Evolutionary conservation across 1,284 basidiomycete species (phyloP).

Genomic region (Fomitopsis betulina): DNA sequence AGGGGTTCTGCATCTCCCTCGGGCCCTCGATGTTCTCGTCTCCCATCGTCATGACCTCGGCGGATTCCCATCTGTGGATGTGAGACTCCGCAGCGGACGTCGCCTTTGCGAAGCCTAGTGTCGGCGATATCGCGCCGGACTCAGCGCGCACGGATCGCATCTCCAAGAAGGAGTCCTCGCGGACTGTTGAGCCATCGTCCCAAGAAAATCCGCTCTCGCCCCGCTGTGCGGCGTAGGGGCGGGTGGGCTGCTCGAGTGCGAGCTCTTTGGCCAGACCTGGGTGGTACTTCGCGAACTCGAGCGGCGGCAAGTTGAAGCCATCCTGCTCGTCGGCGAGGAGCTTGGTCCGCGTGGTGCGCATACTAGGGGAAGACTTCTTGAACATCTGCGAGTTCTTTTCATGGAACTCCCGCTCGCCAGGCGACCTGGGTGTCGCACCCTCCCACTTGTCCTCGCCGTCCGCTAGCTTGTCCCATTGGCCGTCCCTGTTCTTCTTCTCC

Average conservation of each 20-base stretch:
- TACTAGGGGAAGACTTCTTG: conserved; percentile 51
- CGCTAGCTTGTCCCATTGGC: conserved; percentile 15
- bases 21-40: conserved; percentile 21
- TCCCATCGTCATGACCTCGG: conserved; percentile 55
- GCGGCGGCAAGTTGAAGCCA: conserved; percentile 30
- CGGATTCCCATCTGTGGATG: conserved; percentile 65
- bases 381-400: conserved; percentile 47
- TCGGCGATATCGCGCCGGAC: conserved; percentile 43
- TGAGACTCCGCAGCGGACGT: conserved; percentile 51
- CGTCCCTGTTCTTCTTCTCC: conserved; percentile 15
- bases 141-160: conserved; percentile 35
- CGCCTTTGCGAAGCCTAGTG: conserved; percentile 45
- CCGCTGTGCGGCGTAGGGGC: conserved; percentile 36
- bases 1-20: conserved; percentile 36
- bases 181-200: conserved; percentile 48
- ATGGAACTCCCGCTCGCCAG: conserved; percentile 16
- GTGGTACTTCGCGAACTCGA: conserved; percentile 44
- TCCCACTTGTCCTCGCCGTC: conserved; percentile 19
- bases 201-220: conserved; percentile 41
- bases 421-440: conserved; percentile 11
- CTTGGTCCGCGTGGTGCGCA: conserved; percentile 39
- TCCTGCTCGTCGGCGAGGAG: conserved; percentile 29
- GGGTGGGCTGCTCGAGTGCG: conserved; percentile 32
- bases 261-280: conserved; percentile 51
- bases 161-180: conserved; percentile 47